These are phyloP conservation scores for Ustilago lituana DNA, from an alignment of 1,284 basidiomycete species.

Conservation along the genomic window DNA sequence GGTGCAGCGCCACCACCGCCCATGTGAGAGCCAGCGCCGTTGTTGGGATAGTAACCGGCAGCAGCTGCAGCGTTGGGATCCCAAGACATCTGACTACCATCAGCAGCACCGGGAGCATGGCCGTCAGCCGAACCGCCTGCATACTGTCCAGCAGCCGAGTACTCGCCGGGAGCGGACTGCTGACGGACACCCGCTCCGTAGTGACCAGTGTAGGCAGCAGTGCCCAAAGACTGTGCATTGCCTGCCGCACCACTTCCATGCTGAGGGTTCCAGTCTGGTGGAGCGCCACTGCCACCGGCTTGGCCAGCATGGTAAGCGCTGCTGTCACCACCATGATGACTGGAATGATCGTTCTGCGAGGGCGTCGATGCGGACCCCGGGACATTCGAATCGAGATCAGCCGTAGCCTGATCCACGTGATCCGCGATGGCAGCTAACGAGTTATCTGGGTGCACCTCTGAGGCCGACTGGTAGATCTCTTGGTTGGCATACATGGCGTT, in stretches of 20 bases:
- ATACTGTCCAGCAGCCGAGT: conserved; percentile 11
- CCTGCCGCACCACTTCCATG: neutral
- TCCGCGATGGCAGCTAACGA: conserved; percentile 56
- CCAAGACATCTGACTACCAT: conserved; percentile 25
- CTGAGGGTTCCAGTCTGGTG: conserved; percentile 28
- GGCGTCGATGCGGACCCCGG: conserved; percentile 2
- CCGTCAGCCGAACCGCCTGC: conserved; percentile 22
- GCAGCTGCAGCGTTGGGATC: conserved; percentile 32
- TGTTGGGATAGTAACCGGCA: conserved; percentile 16
- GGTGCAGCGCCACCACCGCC: neutral
- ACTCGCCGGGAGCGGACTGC: conserved; percentile 44
- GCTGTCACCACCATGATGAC: conserved; percentile 15
- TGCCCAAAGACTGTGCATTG: too few species aligned
- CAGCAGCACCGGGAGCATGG: conserved; percentile 10
- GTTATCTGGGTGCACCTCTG: conserved; percentile 56
- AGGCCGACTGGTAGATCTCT: conserved; percentile 58
- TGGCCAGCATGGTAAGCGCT: conserved; percentile 16
- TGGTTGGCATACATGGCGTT: conserved; percentile 58
- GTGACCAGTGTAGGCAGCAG: conserved; percentile 7
- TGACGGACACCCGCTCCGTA: conserved; percentile 37
- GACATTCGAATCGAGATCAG: conserved; percentile 40
- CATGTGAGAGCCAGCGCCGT: neutral
- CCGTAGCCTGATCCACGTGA: conserved; percentile 54
- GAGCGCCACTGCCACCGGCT: neutral
- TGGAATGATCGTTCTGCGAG: conserved; percentile 19